Evolutionary conservation across 805 yeast species (phyloP).

Genomic region (Komagataella mondaviorum): DNA sequence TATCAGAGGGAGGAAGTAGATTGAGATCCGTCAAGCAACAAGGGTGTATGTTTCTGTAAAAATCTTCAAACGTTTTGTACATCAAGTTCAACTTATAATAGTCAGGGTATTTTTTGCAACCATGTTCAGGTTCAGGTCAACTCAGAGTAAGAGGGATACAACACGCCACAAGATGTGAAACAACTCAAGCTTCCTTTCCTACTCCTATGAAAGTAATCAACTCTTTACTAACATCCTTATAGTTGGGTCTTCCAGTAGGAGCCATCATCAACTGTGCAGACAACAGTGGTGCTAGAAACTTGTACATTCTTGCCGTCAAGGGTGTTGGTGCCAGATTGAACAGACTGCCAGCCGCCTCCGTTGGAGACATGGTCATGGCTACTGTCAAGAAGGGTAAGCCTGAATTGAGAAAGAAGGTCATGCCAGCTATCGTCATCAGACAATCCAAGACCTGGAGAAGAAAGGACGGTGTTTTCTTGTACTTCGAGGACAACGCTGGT

Average conservation of each 20-base stretch:
- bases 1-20: background rate
- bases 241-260: slow-evolving; percentile 99
- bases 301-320: slow-evolving; percentile 96
- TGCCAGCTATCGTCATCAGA: slow-evolving; percentile 99
- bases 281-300: slow-evolving; percentile 99
- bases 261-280: slow-evolving; percentile 99
- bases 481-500: slow-evolving; percentile 99
- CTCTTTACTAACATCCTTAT: slow-evolving; percentile 18
- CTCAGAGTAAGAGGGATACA: background rate
- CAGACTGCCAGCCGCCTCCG: slow-evolving; percentile 99
- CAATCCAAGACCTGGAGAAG: slow-evolving; percentile 99
- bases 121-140: background rate
- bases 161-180: background rate
- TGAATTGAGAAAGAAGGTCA: slow-evolving; percentile 98
- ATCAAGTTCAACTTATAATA: background rate
- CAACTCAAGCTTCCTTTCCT: background rate
- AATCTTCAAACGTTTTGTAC: background rate
- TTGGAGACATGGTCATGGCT: slow-evolving; percentile 99
- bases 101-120: background rate
- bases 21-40: background rate
- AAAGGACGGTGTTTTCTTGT: slow-evolving; percentile 98
- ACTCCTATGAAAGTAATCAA: background rate
- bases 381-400: slow-evolving; percentile 99
- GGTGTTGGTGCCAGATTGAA: slow-evolving; percentile 99
- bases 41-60: background rate